Evolutionary conservation across 345 rosid species (phyloP), one percentile per base, ranked within the genome.

Genomic region (Dimocarpus longan): DNA sequence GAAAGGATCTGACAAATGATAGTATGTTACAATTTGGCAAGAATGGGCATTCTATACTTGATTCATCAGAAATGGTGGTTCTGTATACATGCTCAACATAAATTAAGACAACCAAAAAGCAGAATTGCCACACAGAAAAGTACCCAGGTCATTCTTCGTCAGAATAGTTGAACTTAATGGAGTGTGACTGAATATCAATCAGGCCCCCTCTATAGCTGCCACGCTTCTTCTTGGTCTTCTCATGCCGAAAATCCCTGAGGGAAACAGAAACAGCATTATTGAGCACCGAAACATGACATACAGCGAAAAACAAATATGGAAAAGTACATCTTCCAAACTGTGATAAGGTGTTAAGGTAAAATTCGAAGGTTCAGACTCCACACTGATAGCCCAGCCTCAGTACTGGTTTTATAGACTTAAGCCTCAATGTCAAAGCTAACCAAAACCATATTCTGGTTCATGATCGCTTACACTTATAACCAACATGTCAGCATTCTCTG

Each of bases 221-320:
- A 2, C 99, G 92, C 86, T 97, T 97, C 91, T 97, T 94, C 92
- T 97, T 94, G 8, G 98, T 97, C 92, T 94, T 96, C 81, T 96
- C 99, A 67, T 96, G 98, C 77, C 98, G 88, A 68, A 94, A 97
- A 82, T 16, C 97, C 94, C 99, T 93, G 88, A 5, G 18, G 75
- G 24, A 63, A 24, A 68, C 8, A 46, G 52, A 46, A 46, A 46
- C 52, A 46, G 52, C 12, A 11, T 3, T 46, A 46, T 46, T 46
- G 10, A 11, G 12, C 52, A 46, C 52, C 2, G 52, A 46, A 46
- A 8, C 12, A 46, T 46, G 8, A 46, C 52, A 46, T 3, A 8
- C 52, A 46, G 37, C 37, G 4, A 2, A 32, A 32, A 32, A 32
- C 37, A 32, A 32, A 32, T 3, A 32, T 2, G 37, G 37, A 32